Evolutionary conservation across 2,329 filamentous ascomycete species (phyloP), one percentile per base, ranked within the genome.

Genomic region (Colletotrichum simmondsii): DNA sequence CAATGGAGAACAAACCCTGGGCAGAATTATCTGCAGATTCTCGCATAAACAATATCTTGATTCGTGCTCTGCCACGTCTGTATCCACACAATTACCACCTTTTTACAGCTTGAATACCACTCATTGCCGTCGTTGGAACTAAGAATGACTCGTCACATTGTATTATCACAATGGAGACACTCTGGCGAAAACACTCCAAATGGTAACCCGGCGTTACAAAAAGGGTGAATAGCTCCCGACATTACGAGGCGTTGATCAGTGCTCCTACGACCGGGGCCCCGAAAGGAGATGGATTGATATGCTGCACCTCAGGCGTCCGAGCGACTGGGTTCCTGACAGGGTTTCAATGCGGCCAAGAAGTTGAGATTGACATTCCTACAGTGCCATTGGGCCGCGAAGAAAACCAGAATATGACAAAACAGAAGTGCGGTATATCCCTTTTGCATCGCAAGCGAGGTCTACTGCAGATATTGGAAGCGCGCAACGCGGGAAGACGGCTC

Each of bases 111-210:
- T 6, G n/a, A 10, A 12, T 11, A 26, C 28, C 28, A 22, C 14
- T 46, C 35, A 59, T 30, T 53, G 26, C 49, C 53, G 19, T 65
- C 30, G 35, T 59, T 30, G 61, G 12, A 52, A 32, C 28, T 19
- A 19, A 26, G 32, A 32, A 24, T 68, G 58, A 68, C 66, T 68
- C 66, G 58, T 57, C 19, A 16, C 32, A 49, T 49, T 57, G 66
- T 10, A 14, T 32, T 28, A 37, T 35, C 5, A 28, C 24, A n/a
- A 4, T 28, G 54, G 37, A 35, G 28, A 12, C 28, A 26, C 24
- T 46, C 22, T 60, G 35, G 49, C 57, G 24, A 49, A 12, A n/a
- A n/a, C 42, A n/a, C 42, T 24, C 3, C 16, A 52, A 24, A 35
- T 24, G 26, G 8, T 49, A n/a, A 30, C 6, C 30, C 28, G 32